Conservation (phyloP, 805 yeast species). For the Kuraishia molischiana region DNA sequence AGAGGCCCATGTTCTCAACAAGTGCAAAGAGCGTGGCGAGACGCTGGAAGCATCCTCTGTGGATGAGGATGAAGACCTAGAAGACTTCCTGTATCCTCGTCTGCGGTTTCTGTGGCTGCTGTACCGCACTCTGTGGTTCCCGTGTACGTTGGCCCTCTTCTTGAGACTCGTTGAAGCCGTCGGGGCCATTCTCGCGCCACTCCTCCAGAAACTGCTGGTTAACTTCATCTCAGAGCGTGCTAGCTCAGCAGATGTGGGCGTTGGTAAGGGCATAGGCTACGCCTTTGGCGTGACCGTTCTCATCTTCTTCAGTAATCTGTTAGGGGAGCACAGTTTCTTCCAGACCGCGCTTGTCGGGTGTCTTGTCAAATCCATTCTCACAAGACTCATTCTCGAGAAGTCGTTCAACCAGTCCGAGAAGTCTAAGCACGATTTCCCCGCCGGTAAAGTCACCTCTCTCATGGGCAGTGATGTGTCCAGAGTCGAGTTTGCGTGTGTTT, state of each 20-base stretch:
- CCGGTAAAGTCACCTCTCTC: conserved; percentile 64
- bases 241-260: conserved; percentile 26
- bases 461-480: conserved; percentile 81
- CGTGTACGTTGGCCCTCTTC: no score
- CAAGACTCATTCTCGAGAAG: conserved; percentile 62
- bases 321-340: conserved; percentile 57
- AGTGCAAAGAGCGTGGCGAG: conserved; percentile 17
- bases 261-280: conserved; percentile 64
- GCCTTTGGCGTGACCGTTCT: conserved; percentile 60
- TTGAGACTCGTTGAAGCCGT: no score
- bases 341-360: conserved; percentile 57
- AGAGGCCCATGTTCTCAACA: neutral
- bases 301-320: conserved; percentile 37
- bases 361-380: conserved; percentile 60
- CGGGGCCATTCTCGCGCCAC: no score
- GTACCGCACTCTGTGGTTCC: no score
- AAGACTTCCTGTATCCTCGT: conserved; percentile 13
- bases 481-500: conserved; percentile 64
- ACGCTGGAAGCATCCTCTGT: conserved; percentile 14
- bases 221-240: conserved; percentile 48
- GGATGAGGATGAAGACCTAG: conserved; percentile 19
- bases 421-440: conserved; percentile 51
- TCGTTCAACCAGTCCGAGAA: conserved; percentile 49
- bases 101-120: no score
- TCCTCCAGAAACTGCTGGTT: conserved; percentile 56